Base-by-base conservation (phyloP, 257 asterid species). In the Ballota nigra region DNA sequence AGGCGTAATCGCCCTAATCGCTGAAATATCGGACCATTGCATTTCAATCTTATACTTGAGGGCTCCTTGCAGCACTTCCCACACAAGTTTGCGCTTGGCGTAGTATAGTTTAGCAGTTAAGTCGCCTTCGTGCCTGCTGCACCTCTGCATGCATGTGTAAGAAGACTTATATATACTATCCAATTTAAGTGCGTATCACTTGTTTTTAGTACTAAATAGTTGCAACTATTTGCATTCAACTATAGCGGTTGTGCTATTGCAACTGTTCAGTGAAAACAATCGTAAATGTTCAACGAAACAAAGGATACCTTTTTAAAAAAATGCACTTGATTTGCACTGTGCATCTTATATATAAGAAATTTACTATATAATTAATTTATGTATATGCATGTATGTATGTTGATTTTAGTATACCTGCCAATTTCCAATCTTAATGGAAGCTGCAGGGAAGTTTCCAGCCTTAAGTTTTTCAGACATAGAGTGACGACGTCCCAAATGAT, bases 31-130 rank as follows among this genome's bases (percentile, higher is more conserved):
- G 0, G 86, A 78, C 97, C 97, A 92, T 41, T 78, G 85, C 2
- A 92, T 65, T 51, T 92, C 97, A 52, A 92, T 86, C 85, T 90
- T 92, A 26, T 80, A 83, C 85, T 92, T 90, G 70, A 90, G 20
- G 8, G 86, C 70, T 6, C 98, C 92, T 1, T 82, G 92, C 9
- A 92, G 57, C 15, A 90, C 53, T 78, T 92, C 98, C 97, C 97
- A 92, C 0, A 90, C 96, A 65, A 90, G 33, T 65, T 83, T 88
- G 1, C 77, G 78, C 19, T 90, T 90, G 0, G 87, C 87, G 13
- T 68, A 90, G 79, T 90, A 92, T 1, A 83, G 61, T 63, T 92
- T 90, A 0, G 87, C 93, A 1, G 79, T 78, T 9, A 92, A 76
- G 68, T 90, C 91, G 6, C 96, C 92, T 60, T 84, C 89, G 18